phyloP scores from a whole-genome alignment of 2,329 filamentous ascomycete genomes.

The Colletotrichum sp. region DNA sequence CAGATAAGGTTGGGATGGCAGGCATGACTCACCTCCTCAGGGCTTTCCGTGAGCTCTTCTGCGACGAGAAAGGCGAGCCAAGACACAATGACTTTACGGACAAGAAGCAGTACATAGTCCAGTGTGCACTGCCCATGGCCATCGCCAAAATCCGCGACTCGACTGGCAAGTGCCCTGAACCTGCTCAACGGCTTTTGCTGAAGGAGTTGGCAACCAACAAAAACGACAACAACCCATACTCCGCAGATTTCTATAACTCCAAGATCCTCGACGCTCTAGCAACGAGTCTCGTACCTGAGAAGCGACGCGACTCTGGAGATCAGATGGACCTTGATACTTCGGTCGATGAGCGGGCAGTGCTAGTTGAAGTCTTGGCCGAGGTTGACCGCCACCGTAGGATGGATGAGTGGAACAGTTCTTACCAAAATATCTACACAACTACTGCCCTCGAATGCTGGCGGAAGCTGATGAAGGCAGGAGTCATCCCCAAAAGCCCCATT shows the following conservation, averaged over 20 bases:
- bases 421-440: constrained; percentile 70
- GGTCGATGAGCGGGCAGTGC: constrained; percentile 50
- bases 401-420: constrained; percentile 72
- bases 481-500: constrained; percentile 58
- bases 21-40: constrained; percentile 85
- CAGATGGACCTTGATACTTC: constrained; percentile 40
- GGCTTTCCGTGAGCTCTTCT: constrained; percentile 88
- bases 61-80: constrained; percentile 79
- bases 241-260: constrained; percentile 88
- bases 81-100: constrained; percentile 91
- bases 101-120: constrained; percentile 82
- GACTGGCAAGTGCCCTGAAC: constrained; percentile 77
- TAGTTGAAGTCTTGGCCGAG: constrained; percentile 61
- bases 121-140: constrained; percentile 81
- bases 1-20: constrained; percentile 72
- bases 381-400: constrained; percentile 71
- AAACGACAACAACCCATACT: constrained; percentile 87
- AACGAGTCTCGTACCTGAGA: constrained; percentile 59
- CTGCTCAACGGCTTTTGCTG: constrained; percentile 82
- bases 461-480: constrained; percentile 66
- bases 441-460: constrained; percentile 67
- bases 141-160: constrained; percentile 79
- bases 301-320: constrained; percentile 37
- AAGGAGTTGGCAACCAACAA: constrained; percentile 94
- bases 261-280: constrained; percentile 72